Evolutionary conservation across 176 grass and related monocot genomes (phyloP), one percentile per base, ranked within the genome.

Genomic region (Secale cereale): DNA sequence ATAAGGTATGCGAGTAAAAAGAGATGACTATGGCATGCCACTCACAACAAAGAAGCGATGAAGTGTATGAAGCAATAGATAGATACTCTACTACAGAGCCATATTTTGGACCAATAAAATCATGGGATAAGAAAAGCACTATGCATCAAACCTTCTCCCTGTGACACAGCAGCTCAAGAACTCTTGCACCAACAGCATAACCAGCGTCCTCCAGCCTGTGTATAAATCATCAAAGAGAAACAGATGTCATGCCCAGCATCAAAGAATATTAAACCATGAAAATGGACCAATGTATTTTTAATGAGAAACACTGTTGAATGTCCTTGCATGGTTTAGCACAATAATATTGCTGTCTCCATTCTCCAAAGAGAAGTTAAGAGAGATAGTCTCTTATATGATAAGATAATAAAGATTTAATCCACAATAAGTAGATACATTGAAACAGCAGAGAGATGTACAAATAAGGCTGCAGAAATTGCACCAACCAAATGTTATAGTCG

Each of bases 101-200:
- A 25, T 46, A 63, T 31, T 31, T 31, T 31, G 30, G 30, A 31
- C 30, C 30, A 31, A 31, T 4, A n/a, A 12, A 43, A 70, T 25
- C 27, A 82, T n/a, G 13, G 22, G 69, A n/a, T 59, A 59, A 45
- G 4, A 83, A 70, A 66, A 66, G 1, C 61, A 72, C 15, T 17
- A 81, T 61, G 60, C 41, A 39, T 17, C 60, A 71, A 65, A 95
- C 95, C 87, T 98, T 98, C 40, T 98, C 95, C 74, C 95, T 89
- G 77, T 95, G 95, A 74, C 93, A 98, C 14, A 98, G 89, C 77
- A 98, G 93, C 85, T 98, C 95, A 74, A 98, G 93, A 73, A 95
- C 87, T 93, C 95, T 95, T 70, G 91, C 91, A 76, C 95, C 95
- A 76, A 98, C 91, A 86, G 91, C 91, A 90, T 95, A 98, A 59